phyloP scores from a whole-genome alignment of 164 flowering plant species.

The Tinospora cordifolia region DNA sequence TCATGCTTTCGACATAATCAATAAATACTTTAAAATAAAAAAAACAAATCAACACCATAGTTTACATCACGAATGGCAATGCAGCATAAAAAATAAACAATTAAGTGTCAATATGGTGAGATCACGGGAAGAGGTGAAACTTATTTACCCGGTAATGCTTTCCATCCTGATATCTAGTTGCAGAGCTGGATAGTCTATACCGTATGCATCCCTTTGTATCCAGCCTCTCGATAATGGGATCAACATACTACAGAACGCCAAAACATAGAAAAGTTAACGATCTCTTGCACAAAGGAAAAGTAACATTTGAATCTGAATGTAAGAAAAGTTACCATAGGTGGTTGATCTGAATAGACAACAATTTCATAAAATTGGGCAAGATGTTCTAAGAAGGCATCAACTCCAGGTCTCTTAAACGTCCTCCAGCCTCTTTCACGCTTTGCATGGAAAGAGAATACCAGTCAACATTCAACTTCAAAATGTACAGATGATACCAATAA shows the following conservation, averaged over 20 bases:
- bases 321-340: conserved; percentile 41
- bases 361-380: conserved; percentile 79
- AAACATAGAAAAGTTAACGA: not conserved
- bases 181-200: conserved; percentile 60
- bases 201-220: conserved; percentile 58
- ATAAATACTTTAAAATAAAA: not conserved
- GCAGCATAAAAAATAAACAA: not conserved
- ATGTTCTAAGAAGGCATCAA: conserved; percentile 82
- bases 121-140: not conserved
- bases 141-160: conserved; percentile 72
- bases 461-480: not conserved
- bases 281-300: not conserved
- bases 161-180: conserved; percentile 73
- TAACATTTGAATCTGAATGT: not conserved
- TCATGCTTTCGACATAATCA: too few relatives aligned
- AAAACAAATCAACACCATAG: not conserved
- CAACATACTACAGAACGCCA: conserved; percentile 56
- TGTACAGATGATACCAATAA: not conserved
- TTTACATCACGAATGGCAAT: not conserved
- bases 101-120: not conserved
- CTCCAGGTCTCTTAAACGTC: conserved; percentile 94
- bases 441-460: conserved; percentile 1
- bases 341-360: conserved; percentile 75
- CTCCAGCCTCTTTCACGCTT: conserved; percentile 98
- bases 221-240: conserved; percentile 73